Conservation (phyloP, 306 rosid genomes). For the Lathyrus sativus region DNA sequence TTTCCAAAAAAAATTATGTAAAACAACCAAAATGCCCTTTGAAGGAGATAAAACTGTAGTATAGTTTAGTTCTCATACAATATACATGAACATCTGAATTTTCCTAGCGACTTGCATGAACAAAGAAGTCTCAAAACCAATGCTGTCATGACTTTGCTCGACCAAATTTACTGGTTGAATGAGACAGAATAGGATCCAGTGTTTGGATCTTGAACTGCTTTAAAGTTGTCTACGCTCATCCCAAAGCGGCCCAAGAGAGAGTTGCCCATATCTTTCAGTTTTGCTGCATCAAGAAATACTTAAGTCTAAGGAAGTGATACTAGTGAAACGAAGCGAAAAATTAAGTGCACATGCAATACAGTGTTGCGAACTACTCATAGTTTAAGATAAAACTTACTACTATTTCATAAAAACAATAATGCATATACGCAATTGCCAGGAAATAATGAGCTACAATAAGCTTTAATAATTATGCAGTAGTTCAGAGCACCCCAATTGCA, state of each 20-base stretch:
- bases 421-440: background rate
- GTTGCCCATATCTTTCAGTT: constrained; percentile 94
- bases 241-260: constrained; percentile 93
- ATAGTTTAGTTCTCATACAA: constrained; percentile 4
- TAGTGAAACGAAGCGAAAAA: constrained; percentile 6
- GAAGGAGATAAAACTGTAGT: constrained; percentile 22
- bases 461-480: background rate
- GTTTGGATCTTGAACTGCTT: constrained; percentile 88
- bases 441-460: background rate
- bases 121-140: constrained; percentile 16
- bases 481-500: background rate
- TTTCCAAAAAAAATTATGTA: background rate
- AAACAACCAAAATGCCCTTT: constrained; percentile 14
- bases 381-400: background rate
- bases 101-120: constrained; percentile 11
- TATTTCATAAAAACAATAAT: background rate
- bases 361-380: background rate
- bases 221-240: constrained; percentile 88
- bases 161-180: constrained; percentile 59
- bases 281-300: constrained; percentile 48
- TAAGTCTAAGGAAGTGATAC: background rate
- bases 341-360: constrained; percentile 1
- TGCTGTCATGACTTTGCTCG: constrained; percentile 23
- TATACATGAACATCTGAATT: constrained; percentile 20
- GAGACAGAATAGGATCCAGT: constrained; percentile 87